Conservation (phyloP, 495 filamentous ascomycete species). For the Aspergillus mulundensis region DNA sequence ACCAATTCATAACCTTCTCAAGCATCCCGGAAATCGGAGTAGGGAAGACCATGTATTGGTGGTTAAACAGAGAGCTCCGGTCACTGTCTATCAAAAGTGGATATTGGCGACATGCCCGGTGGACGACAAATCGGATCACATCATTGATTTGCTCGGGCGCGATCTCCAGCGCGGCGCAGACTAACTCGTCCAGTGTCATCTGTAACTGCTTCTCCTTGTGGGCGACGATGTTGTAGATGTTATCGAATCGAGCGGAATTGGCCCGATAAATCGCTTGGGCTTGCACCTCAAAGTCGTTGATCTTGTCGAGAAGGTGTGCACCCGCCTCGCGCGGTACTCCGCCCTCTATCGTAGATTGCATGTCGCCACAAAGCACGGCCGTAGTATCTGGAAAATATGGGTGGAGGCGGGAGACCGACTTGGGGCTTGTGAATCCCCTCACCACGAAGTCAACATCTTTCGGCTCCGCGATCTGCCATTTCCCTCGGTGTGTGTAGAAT, state of each 20-base stretch:
- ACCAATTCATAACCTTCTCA: slow-evolving; percentile 49
- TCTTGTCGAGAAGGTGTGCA: slow-evolving; percentile 30
- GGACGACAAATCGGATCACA: slow-evolving; percentile 62
- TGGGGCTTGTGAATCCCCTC: slow-evolving; percentile 55
- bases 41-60: slow-evolving; percentile 47
- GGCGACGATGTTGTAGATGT: slow-evolving; percentile 43
- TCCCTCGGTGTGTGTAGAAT: slow-evolving; percentile 68
- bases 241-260: slow-evolving; percentile 49
- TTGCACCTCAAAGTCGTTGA: slow-evolving; percentile 29
- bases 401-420: slow-evolving; percentile 55
- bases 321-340: slow-evolving; percentile 40
- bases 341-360: slow-evolving; percentile 38
- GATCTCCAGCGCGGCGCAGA: slow-evolving; percentile 46
- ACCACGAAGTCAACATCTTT: slow-evolving; percentile 56
- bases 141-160: slow-evolving; percentile 41
- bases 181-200: slow-evolving; percentile 61
- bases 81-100: slow-evolving; percentile 48
- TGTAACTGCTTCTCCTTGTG: slow-evolving; percentile 44
- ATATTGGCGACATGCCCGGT: slow-evolving; percentile 47
- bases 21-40: slow-evolving; percentile 42
- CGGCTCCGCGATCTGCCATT: slow-evolving; percentile 58
- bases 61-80: slow-evolving; percentile 36
- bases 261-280: slow-evolving; percentile 35
- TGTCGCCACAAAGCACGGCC: slow-evolving; percentile 36
- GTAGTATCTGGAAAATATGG: slow-evolving; percentile 56